Evolutionary conservation across 805 yeast genomes (phyloP).

Genomic region (Myxozyma geophila): DNA sequence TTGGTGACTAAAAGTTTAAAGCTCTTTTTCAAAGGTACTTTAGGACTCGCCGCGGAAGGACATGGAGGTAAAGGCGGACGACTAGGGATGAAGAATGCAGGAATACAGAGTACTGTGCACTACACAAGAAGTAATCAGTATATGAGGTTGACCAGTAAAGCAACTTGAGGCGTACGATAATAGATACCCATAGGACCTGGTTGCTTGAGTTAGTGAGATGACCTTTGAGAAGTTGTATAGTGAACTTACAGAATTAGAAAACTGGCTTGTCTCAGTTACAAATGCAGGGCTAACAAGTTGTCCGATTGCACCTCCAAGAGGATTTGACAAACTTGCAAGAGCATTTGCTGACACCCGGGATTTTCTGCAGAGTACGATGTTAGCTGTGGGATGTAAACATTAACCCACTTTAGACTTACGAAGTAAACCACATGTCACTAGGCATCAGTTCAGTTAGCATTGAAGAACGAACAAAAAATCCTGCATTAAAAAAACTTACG

Average conservation of each 20-base stretch:
- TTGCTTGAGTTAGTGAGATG: background rate
- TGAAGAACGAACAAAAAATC: background rate
- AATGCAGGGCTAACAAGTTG: conserved; percentile 45
- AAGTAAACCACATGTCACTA: conserved; percentile 44
- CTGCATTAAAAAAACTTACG: conserved; percentile 17
- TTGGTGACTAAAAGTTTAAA: conserved; percentile 31
- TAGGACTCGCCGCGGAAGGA: conserved; percentile 42
- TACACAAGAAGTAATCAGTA: background rate
- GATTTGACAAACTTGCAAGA: conserved; percentile 44
- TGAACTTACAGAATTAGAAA: conserved; percentile 35
- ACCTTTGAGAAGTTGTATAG: background rate
- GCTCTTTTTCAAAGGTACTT: conserved; percentile 38
- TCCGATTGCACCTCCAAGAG: conserved; percentile 46
- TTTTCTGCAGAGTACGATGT: conserved; percentile 7
- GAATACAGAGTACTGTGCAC: conserved; percentile 29
- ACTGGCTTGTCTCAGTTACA: conserved; percentile 37
- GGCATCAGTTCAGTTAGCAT: background rate
- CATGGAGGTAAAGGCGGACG: conserved; percentile 43
- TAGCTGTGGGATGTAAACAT: background rate
- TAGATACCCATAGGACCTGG: conserved; percentile 17
- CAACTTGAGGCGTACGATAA: conserved; percentile 10
- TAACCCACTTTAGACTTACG: conserved; percentile 8
- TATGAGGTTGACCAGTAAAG: too few species aligned
- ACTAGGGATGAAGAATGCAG: conserved; percentile 38
- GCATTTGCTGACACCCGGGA: conserved; percentile 47